Base-by-base conservation (phyloP, 148 eudicot species). In the Salicornia ramosissima region DNA sequence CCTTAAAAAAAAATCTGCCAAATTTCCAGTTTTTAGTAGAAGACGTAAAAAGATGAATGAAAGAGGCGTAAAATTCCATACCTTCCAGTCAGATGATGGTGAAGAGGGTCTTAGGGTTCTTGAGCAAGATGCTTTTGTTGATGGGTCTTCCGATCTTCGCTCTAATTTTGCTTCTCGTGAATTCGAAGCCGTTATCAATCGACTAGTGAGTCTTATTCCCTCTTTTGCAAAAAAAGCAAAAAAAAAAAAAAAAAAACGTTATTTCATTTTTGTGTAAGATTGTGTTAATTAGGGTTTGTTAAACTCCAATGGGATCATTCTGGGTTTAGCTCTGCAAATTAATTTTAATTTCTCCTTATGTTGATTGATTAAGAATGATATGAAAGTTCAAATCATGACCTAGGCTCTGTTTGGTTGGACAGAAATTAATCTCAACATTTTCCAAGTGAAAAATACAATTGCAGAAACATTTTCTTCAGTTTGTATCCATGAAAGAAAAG, bases 91-190 rank as follows among this genome's bases (percentile, higher is more conserved):
- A 8, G 67, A 52, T 16, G 81, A 74, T 69, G 53, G 47, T 39
- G 78, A 73, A 16, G 74, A 74, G 14, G 69, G 34, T 1, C 22
- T 74, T 52, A 46, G 70, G 64, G 77, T 64, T 78, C 69, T 78
- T 69, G 78, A 74, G 25, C 81, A 78, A 26, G 77, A 78, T 16
- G 51, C 16, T 78, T 70, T 78, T 22, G 33, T 78, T 78, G 61
- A 69, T 73, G 74, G 77, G 45, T 56, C 81, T 33, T 45, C 67
- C 10, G 33, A 64, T 34, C 1, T 69, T 39, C 21, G 51, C 18
- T 69, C 69, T 72, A n/a, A 14, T 28, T 50, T 71, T n/a, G 21
- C 30, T 34, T 65, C 53, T 45, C 6, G 50, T 43, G 49, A 53
- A 28, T 34, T 73, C 36, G 77, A 78, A 64, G 68, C 77, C 33